phyloP scores from a whole-genome alignment of 441 rosid genomes.

The Syzygium syzygioides region DNA sequence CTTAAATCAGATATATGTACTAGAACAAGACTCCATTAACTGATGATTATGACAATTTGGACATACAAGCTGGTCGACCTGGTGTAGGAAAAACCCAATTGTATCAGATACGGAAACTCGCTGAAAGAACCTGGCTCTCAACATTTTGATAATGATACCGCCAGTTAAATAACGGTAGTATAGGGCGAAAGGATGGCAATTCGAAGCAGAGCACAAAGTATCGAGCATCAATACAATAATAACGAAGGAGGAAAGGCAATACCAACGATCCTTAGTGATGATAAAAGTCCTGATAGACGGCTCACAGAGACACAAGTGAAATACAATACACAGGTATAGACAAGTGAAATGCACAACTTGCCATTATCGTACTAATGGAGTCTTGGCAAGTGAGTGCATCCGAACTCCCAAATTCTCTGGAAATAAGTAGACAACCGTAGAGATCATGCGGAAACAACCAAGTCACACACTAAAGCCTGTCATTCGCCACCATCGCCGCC shows the following conservation, averaged over 20 bases:
- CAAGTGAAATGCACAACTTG: neutral
- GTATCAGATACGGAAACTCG: neutral
- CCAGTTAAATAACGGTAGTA: neutral
- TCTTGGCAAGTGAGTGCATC: neutral
- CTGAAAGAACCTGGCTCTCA: neutral
- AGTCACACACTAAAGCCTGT: neutral
- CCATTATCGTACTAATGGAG: neutral
- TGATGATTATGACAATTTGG: neutral
- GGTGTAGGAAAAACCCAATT: neutral
- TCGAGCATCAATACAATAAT: neutral
- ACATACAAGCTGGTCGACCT: neutral
- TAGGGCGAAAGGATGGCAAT: neutral
- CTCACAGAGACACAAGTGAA: neutral
- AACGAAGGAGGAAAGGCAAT: neutral
- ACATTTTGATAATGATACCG: neutral
- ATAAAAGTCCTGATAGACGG: neutral
- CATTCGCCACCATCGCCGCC: neutral
- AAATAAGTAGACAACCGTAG: neutral
- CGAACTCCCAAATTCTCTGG: neutral
- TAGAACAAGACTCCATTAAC: neutral
- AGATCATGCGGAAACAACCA: neutral
- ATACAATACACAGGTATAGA: neutral
- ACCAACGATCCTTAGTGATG: neutral
- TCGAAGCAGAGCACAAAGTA: neutral
- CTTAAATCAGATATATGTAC: neutral